Conservation (phyloP, 1,284 basidiomycete genomes). For the Sanghuangporus baumii region DNA sequence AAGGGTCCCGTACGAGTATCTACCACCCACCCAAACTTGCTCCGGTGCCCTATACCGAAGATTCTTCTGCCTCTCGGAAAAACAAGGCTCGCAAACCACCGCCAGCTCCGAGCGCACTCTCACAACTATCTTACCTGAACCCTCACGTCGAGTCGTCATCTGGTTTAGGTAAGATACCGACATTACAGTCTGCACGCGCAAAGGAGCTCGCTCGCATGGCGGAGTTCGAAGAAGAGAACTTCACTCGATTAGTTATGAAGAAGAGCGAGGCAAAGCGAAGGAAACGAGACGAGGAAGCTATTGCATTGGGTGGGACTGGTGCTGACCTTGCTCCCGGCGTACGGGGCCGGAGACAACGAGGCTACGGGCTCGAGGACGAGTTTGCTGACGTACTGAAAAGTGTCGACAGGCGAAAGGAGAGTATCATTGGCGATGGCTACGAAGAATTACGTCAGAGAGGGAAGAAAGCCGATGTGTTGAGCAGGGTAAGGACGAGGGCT, state of each 20-base stretch:
- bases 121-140: constrained; percentile 62
- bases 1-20: constrained; percentile 43
- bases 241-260: constrained; percentile 87
- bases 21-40: constrained; percentile 93
- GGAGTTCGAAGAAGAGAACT: constrained; percentile 95
- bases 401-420: constrained; percentile 39
- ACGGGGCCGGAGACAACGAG: constrained; percentile 50
- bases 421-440: constrained; percentile 58
- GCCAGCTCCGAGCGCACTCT: constrained; percentile 66
- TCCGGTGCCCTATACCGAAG: constrained; percentile 85
- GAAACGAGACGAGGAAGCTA: constrained; percentile 83
- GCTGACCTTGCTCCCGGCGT: constrained; percentile 33
- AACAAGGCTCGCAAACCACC: constrained; percentile 41
- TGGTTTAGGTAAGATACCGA: constrained; percentile 65
- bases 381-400: constrained; percentile 75
- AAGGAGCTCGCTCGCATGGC: constrained; percentile 77
- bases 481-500: constrained; percentile 37
- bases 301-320: constrained; percentile 77
- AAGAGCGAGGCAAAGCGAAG: constrained; percentile 83
- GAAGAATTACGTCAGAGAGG: constrained; percentile 67
- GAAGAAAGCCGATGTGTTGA: constrained; percentile 58
- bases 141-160: constrained; percentile 72
- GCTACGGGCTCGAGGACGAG: constrained; percentile 79
- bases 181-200: constrained; percentile 60
- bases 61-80: constrained; percentile 36